phyloP scores from a whole-genome alignment of 2,329 filamentous ascomycete species.

The Penicillium oxalicum region DNA sequence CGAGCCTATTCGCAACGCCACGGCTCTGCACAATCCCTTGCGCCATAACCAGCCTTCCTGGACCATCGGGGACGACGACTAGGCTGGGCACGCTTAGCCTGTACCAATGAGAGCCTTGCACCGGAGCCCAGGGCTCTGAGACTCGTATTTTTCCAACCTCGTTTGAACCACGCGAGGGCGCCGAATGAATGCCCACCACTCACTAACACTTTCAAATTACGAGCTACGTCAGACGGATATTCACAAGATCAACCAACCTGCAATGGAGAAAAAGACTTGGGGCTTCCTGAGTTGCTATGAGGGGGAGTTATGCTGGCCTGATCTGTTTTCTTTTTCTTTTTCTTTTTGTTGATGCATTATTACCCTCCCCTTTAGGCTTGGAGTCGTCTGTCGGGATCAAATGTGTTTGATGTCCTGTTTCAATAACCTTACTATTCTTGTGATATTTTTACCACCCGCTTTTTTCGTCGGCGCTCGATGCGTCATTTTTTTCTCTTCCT shows the following conservation, averaged over 20 bases:
- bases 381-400: no score
- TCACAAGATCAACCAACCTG: no score
- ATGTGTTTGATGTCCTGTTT: no score
- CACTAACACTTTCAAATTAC: no score
- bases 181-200: no score
- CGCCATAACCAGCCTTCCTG: slow-evolving; percentile 36
- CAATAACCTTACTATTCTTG: neutral
- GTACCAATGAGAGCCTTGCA: neutral
- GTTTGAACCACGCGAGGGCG: no score
- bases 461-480: neutral
- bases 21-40: slow-evolving; percentile 20
- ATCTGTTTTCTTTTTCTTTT: neutral
- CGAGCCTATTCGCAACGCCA: slow-evolving; percentile 24
- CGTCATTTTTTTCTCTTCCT: neutral
- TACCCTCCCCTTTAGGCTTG: no score
- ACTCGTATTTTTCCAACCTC: no score
- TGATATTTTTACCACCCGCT: neutral
- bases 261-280: no score
- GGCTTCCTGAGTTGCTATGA: neutral
- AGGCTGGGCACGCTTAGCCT: neutral
- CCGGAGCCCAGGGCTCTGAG: neutral
- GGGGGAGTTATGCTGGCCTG: neutral
- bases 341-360: no score
- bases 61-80: slow-evolving; percentile 39
- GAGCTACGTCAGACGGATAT: no score